Conservation (phyloP, 2,329 filamentous ascomycete species). For the Sordariomycetes sp. region DNA sequence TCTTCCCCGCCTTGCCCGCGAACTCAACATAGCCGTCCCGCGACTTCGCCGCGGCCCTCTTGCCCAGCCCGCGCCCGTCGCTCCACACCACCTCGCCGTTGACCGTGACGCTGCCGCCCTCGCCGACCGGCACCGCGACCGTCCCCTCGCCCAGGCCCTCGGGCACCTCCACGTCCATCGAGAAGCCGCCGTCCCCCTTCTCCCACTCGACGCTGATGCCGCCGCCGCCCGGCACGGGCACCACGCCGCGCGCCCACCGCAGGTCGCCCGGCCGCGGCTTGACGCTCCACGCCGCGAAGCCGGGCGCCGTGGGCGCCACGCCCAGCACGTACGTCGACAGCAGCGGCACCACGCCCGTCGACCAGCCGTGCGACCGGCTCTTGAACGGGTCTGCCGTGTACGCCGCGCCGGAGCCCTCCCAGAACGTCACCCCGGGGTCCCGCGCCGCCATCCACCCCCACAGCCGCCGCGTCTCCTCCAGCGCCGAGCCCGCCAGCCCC, state of each 20-base stretch:
- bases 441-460: slow-evolving; percentile 38
- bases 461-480: slow-evolving; percentile 32
- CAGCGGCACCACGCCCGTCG: slow-evolving; percentile 33
- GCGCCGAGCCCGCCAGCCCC: slow-evolving; percentile 20
- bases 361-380: slow-evolving; percentile 40
- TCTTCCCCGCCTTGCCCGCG: background rate
- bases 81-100: slow-evolving; percentile 1
- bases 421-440: slow-evolving; percentile 35
- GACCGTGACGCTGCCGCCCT: background rate
- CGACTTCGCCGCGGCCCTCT: background rate
- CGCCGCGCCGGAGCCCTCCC: slow-evolving; percentile 36
- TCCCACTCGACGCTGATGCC: slow-evolving; percentile 2
- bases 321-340: slow-evolving; percentile 35
- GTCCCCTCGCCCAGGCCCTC: background rate
- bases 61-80: background rate
- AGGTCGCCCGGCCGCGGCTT: slow-evolving; percentile 23
- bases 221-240: slow-evolving; percentile 24
- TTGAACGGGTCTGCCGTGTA: slow-evolving; percentile 33
- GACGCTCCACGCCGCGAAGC: slow-evolving; percentile 29
- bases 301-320: slow-evolving; percentile 29
- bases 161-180: background rate
- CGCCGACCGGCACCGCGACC: background rate
- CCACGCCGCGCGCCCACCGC: slow-evolving; percentile 29
- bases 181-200: background rate
- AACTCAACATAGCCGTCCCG: slow-evolving; percentile 3